Conservation (phyloP, 1,284 basidiomycete species). For the Pascua guehoae region DNA sequence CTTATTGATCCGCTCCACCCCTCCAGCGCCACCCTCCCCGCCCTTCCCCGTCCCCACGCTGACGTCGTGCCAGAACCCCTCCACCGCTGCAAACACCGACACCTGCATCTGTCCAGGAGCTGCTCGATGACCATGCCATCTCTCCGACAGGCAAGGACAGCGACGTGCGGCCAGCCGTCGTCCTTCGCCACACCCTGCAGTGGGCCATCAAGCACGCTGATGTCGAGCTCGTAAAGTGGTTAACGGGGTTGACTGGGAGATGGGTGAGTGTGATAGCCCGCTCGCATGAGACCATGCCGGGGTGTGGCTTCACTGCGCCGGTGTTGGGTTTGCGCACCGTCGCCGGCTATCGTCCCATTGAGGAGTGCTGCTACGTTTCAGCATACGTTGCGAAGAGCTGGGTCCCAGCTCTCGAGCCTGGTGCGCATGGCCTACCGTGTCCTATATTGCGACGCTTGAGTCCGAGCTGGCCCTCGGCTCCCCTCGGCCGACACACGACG, state of each 20-base stretch:
- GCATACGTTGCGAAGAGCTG: not conserved
- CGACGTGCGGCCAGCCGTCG: slow-evolving; percentile 13
- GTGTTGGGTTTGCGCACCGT: not conserved
- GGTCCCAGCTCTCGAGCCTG: no score
- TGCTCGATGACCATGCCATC: not conserved
- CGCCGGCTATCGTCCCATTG: not conserved
- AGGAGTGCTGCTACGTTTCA: not conserved
- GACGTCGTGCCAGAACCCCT: no score
- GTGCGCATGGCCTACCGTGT: not conserved
- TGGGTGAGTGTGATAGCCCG: slow-evolving; percentile 25
- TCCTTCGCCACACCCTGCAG: slow-evolving; percentile 36
- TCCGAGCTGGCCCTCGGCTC: not conserved
- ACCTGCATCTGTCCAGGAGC: slow-evolving; percentile 1
- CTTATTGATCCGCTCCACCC: no score
- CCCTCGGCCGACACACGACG: no score
- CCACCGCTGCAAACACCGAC: not conserved
- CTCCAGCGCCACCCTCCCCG: no score
- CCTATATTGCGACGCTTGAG: not conserved
- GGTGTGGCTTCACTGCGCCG: not conserved
- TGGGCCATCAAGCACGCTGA: slow-evolving; percentile 39
- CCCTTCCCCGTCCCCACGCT: no score
- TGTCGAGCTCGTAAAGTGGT: slow-evolving; percentile 35
- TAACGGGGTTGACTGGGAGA: slow-evolving; percentile 30
- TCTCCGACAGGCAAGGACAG: no score
- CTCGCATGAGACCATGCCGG: not conserved